Evolutionary conservation across 2,329 filamentous ascomycete genomes (phyloP).

Genomic region (Diaporthe vaccinii): DNA sequence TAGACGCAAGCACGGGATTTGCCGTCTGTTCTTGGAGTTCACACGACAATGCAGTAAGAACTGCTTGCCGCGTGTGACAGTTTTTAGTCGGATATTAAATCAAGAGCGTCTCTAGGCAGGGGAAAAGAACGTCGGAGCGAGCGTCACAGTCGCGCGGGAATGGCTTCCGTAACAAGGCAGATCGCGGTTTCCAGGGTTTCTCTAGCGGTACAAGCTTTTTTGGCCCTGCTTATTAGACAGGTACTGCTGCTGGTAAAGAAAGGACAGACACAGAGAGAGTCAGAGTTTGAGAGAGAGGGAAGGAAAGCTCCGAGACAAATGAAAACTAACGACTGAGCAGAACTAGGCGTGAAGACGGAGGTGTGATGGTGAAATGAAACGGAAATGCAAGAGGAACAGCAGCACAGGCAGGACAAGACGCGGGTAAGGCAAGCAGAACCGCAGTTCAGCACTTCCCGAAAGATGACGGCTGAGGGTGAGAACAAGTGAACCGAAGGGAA

Average conservation of each 20-base stretch:
- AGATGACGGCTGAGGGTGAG: neutral
- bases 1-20: slow-evolving; percentile 9
- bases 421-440: neutral
- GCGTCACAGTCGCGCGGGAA: slow-evolving; percentile 15
- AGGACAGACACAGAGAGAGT: neutral
- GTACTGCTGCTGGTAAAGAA: neutral
- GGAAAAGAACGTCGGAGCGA: slow-evolving; percentile 9
- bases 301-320: slow-evolving; percentile 26
- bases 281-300: neutral
- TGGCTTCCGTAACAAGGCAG: slow-evolving; percentile 23
- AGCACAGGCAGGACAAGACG: neutral
- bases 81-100: neutral
- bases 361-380: neutral
- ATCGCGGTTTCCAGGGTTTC: slow-evolving; percentile 28
- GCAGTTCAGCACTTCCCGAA: neutral
- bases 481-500: slow-evolving; percentile 35
- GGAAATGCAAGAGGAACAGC: slow-evolving; percentile 1
- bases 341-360: neutral
- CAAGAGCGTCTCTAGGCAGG: neutral
- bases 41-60: neutral
- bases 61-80: neutral
- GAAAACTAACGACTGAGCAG: slow-evolving; percentile 6
- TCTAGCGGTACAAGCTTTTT: slow-evolving; percentile 32
- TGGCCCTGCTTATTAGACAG: neutral
- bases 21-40: neutral